Conservation (phyloP, 1,284 basidiomycete species). For the Ganoderma leucocontextum region DNA sequence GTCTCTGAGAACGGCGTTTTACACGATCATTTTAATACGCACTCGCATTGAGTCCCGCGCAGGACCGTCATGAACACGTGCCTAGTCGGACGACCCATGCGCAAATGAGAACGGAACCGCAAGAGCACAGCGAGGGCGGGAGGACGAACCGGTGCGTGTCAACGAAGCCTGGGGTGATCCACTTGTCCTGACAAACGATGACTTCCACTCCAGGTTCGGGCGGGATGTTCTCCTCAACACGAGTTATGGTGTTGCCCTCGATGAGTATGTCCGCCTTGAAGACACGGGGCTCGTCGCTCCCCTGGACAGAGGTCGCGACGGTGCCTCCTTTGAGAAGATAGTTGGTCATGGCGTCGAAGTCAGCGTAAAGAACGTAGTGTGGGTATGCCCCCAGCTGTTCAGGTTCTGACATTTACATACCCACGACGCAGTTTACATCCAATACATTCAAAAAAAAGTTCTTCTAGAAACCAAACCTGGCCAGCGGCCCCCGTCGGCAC, state of each 20-base stretch:
- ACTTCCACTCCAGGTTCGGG: slow-evolving; percentile 36
- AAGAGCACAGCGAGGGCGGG: not conserved
- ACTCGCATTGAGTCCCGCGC: slow-evolving; percentile 43
- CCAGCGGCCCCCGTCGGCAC: not conserved
- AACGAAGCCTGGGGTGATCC: slow-evolving; percentile 44
- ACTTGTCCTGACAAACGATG: slow-evolving; percentile 42
- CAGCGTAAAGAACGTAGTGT: not conserved
- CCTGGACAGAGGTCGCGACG: slow-evolving; percentile 39
- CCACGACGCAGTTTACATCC: not conserved
- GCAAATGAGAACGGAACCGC: not conserved
- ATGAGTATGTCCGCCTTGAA: slow-evolving; percentile 43
- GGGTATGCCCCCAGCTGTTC: not conserved
- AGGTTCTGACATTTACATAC: not conserved
- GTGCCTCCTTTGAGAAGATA: slow-evolving; percentile 42
- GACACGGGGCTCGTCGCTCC: slow-evolving; percentile 32
- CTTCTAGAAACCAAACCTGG: not conserved
- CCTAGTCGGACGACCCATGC: slow-evolving; percentile 21
- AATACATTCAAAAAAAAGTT: not conserved
- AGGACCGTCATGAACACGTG: slow-evolving; percentile 44
- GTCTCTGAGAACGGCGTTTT: not conserved
- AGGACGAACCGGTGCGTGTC: slow-evolving; percentile 42
- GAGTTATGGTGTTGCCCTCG: slow-evolving; percentile 36
- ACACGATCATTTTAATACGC: slow-evolving; percentile 13
- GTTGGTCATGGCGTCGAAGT: slow-evolving; percentile 15
- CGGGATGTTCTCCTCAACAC: slow-evolving; percentile 36